A percentile compares a stretch with the other conserved stretches of the same genome.
Conservation (phyloP, 225 moss, liverwort and hornwort genomes). For the Takakia lepidozioides region DNA sequence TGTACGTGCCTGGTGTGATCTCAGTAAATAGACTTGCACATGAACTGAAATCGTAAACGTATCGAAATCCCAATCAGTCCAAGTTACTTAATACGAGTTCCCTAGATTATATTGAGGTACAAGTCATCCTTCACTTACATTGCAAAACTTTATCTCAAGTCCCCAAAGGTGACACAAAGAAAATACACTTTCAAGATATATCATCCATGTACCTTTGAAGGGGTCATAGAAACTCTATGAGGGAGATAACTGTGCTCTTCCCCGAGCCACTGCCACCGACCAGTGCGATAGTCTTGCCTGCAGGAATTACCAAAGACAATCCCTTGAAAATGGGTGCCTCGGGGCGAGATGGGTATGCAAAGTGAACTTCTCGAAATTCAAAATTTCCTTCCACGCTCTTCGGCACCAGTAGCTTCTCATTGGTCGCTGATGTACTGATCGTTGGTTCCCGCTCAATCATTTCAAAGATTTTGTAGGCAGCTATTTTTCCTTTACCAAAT, state of each 20-base stretch:
- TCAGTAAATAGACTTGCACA: too few relatives aligned
- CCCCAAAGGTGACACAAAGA: too few relatives aligned
- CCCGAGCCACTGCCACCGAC: conserved; percentile 94
- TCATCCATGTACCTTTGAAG: too few relatives aligned
- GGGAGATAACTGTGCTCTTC: conserved; percentile 81
- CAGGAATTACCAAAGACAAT: conserved; percentile 60
- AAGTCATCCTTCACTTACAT: too few relatives aligned
- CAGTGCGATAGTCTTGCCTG: conserved; percentile 77
- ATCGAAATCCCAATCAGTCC: too few relatives aligned
- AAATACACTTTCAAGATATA: too few relatives aligned
- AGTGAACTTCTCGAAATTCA: conserved; percentile 69
- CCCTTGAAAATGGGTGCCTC: conserved; percentile 69
- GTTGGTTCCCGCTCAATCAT: conserved; percentile 64
- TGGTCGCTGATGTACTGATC: conserved; percentile 60
- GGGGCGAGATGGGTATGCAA: conserved; percentile 77
- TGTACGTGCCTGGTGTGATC: too few relatives aligned
- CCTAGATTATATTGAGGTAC: too few relatives aligned
- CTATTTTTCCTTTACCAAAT: conserved; percentile 62
- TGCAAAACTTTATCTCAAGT: too few relatives aligned
- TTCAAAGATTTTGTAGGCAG: conserved; percentile 84
- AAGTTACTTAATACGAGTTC: too few relatives aligned
- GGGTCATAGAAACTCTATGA: too few relatives aligned
- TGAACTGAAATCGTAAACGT: too few relatives aligned
- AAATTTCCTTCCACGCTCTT: conserved; percentile 49
- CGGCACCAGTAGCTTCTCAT: conserved; percentile 31